These are phyloP conservation scores for Rhamnella rubrinervis DNA, from an alignment of 331 rosid species.

Conservation along the genomic window DNA sequence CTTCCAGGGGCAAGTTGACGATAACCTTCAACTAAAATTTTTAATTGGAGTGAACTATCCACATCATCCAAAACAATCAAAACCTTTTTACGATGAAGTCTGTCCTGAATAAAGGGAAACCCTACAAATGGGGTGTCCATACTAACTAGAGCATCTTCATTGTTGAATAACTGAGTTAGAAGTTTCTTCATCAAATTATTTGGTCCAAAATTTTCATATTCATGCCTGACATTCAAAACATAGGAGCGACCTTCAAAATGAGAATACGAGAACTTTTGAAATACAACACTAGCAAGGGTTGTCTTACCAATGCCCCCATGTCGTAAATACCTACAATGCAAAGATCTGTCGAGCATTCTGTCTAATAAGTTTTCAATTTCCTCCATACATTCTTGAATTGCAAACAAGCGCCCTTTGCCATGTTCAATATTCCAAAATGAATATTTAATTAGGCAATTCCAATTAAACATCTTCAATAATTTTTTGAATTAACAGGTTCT, in stretches of 20 bases:
- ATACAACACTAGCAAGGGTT: neutral
- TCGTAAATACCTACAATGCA: neutral
- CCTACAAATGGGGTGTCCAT: neutral
- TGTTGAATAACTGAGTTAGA: neutral
- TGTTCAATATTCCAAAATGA: neutral
- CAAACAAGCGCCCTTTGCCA: neutral
- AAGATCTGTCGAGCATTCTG: neutral
- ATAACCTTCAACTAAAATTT: neutral
- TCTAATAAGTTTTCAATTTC: neutral
- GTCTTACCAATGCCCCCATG: slow-evolving; percentile 1
- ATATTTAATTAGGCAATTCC: neutral
- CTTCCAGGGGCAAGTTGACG: neutral
- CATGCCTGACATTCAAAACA: neutral
- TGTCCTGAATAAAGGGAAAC: neutral
- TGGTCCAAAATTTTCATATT: neutral
- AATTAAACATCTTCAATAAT: neutral
- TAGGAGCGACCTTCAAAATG: neutral
- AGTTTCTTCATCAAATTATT: neutral
- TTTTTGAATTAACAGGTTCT: neutral
- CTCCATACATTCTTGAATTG: neutral
- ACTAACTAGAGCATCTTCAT: neutral
- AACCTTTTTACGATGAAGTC: neutral
- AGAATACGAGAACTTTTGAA: neutral
- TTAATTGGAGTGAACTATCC: neutral
- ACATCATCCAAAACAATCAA: neutral